Base-by-base conservation (phyloP, 1,284 basidiomycete species). In the Anthracocystis walkeri region DNA sequence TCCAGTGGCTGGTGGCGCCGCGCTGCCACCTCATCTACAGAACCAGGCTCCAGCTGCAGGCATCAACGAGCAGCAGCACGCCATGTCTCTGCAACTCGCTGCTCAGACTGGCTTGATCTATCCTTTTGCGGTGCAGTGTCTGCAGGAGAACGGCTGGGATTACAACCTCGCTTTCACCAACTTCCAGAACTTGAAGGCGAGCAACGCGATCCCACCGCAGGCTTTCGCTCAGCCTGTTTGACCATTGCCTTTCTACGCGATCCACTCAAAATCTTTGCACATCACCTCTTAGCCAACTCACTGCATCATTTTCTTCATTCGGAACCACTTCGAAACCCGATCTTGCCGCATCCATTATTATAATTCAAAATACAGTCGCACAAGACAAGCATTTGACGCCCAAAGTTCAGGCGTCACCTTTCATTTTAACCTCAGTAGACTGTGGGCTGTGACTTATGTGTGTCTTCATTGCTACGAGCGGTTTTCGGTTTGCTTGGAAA, bases 61-160 rank as follows among this genome's bases (percentile, higher is more conserved):
- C 3, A 58, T 71, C 46, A 79, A 80, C 27, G 82, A 83, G 42
- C 78, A 84, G 63, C 86, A 86, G 55, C 86, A 86, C 51, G 48
- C 54, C 35, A 66, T 85, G 40, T 71, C 85, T 11, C 66, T 85
- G 21, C 80, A 86, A 58, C 75, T 86, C 11, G 80, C 82, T 21
- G 55, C 76, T 4, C 69, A 84, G 55, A 86, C 86, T 12, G 78
- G 79, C 18, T 78, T 86, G 16, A 84, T 75, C 33, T 86, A 86
- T 51, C 75, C 79, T 4, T 86, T 85, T 40, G 83, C 86, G 21
- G 81, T 86, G 50, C 75, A 85, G 65, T 86, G 86, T 53, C 71
- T 86, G 18, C 68, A 71, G n/a, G 83, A 86, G 61, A 86, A 86
- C 63, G 75, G 61, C 2, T 86, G 86, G 86, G 80, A 86, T 51